Conservation (phyloP, 345 rosid species). For the Eucalyptus guilfoylei region DNA sequence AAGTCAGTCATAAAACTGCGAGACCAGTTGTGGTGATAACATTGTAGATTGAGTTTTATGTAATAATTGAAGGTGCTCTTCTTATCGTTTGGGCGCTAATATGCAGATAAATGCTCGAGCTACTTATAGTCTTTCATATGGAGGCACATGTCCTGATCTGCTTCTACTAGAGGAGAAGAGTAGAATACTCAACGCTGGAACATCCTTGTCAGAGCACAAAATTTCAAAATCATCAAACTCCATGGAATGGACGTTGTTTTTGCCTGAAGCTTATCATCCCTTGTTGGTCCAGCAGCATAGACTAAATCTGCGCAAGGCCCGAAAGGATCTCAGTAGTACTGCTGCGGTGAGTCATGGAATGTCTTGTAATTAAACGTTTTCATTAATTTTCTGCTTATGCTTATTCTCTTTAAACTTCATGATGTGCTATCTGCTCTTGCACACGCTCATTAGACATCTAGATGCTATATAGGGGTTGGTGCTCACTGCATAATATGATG, state of each 20-base stretch:
- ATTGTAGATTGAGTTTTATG: not conserved
- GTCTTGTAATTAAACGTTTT: not conserved
- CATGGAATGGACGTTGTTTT: conserved; percentile 59
- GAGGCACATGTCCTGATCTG: conserved; percentile 62
- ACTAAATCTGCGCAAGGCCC: conserved; percentile 35
- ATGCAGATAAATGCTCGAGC: conserved; percentile 87
- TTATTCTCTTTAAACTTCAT: not conserved
- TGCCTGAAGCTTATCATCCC: conserved; percentile 85
- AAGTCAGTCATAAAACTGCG: not conserved
- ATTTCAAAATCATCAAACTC: conserved; percentile 10
- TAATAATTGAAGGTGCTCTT: not conserved
- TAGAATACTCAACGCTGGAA: conserved; percentile 10
- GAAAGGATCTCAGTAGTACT: conserved; percentile 35
- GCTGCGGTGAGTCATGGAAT: conserved; percentile 33
- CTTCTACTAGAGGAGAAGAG: conserved; percentile 36
- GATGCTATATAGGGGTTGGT: not conserved
- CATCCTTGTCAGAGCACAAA: conserved; percentile 9
- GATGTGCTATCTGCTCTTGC: not conserved
- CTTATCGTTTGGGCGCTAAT: not conserved
- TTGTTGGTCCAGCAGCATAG: conserved; percentile 74
- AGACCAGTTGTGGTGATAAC: not conserved
- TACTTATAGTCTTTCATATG: conserved; percentile 62
- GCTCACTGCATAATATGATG: not conserved
- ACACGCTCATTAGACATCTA: not conserved
- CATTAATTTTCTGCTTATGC: not conserved